phyloP scores from a whole-genome alignment of 495 filamentous ascomycete genomes.

The Parachaetomium inaequale region DNA sequence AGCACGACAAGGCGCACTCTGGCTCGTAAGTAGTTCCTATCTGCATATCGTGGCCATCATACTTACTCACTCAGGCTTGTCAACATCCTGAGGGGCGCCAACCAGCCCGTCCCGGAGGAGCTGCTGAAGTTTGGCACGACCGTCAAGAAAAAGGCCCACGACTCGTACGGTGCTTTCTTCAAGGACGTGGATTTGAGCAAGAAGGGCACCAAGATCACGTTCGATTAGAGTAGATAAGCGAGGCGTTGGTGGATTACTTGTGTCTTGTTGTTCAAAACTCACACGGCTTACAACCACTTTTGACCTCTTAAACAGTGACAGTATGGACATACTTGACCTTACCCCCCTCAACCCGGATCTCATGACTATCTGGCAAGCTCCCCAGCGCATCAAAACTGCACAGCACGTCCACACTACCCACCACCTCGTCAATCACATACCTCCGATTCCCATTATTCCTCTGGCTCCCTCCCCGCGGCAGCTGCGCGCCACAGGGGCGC shows the following conservation, averaged over 20 bases:
- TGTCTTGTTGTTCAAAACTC: too few species aligned
- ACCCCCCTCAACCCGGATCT: constrained; percentile 41
- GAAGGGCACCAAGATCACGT: constrained; percentile 87
- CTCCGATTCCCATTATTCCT: constrained; percentile 41
- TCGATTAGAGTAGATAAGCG: constrained; percentile 59
- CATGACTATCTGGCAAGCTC: constrained; percentile 45
- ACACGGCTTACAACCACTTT: background rate
- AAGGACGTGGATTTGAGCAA: constrained; percentile 76
- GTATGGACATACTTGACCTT: constrained; percentile 50
- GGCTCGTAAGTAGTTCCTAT: constrained; percentile 61
- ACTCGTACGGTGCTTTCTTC: constrained; percentile 87
- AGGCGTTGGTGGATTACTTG: constrained; percentile 21
- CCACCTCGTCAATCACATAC: constrained; percentile 50
- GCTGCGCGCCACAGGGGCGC: constrained; percentile 37
- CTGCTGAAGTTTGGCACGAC: constrained; percentile 94
- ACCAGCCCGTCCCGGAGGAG: constrained; percentile 82
- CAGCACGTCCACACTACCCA: constrained; percentile 46
- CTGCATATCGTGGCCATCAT: background rate
- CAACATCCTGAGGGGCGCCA: constrained; percentile 86
- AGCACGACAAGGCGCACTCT: constrained; percentile 83
- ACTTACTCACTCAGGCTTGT: constrained; percentile 53
- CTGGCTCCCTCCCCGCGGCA: constrained; percentile 40
- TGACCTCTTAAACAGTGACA: constrained; percentile 25
- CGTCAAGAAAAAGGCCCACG: constrained; percentile 96
- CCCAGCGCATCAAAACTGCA: constrained; percentile 47